Base-by-base conservation (phyloP, 495 filamentous ascomycete species). In the Penicillium nucicola region DNA sequence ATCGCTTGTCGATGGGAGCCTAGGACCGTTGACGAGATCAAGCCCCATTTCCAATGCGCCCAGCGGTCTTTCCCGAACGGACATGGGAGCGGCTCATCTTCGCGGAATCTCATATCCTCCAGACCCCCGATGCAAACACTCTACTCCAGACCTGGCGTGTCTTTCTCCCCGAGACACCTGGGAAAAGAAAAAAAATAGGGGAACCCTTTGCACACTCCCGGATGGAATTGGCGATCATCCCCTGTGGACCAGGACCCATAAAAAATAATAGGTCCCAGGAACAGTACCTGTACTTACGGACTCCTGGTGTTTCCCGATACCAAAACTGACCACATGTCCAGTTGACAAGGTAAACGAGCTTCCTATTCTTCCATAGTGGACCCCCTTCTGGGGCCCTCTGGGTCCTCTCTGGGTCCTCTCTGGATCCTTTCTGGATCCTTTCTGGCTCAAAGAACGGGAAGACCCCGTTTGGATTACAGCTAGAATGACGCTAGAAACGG, bases 401-500 rank as follows among this genome's bases (percentile, higher is more conserved):
- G n/a, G 20, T 22, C 20, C 20, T 5, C 20, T 22, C 20, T 22
- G 20, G 20, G 20, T 22, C 20, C 20, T 32, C 48, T 50, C 55
- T 35, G 41, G 31, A 5, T 22, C 20, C 20, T 5, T 5, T 22
- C 20, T 22, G 20, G 20, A 5, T 22, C 20, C 20, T 32, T 45
- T 50, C 55, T 35, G 41, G 31, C 35, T 37, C 53, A 53, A 43
- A 40, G 37, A 32, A 42, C n/a, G 53, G 50, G 55, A 51, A 58
- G 50, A 42, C 52, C 43, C 49, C 56, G 48, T 63, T 53, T 58
- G 41, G 35, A 42, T 58, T 63, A 60, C 62, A 55, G 52, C 62
- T 64, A 63, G 62, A 65, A 65, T 30, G 41, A 35, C 56, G 55
- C 60, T 66, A 66, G 62, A 66, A 66, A 61, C 56, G 50, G 54